These are phyloP conservation scores for Ophioceras dolichostomum DNA, from an alignment of 2,329 filamentous ascomycete species.

Conservation along the genomic window DNA sequence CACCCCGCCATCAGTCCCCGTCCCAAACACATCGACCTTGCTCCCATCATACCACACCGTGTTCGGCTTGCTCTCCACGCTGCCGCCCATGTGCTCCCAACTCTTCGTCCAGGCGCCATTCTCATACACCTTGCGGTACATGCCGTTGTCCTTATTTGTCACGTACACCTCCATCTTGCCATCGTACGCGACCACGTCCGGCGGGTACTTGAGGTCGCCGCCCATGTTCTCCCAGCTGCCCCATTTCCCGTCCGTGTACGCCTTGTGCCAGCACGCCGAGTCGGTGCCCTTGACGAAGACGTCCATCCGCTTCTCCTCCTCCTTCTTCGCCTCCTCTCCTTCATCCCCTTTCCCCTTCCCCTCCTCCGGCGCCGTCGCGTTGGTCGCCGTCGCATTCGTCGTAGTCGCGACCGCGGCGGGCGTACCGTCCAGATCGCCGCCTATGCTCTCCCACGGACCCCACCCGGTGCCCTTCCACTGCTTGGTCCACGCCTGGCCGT, in stretches of 20 bases:
- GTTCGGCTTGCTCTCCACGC: constrained; percentile 10
- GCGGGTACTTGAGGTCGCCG: constrained; percentile 9
- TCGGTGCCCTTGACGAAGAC: constrained; percentile 11
- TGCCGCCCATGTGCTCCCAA: constrained; percentile 17
- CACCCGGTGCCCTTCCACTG: constrained; percentile 7
- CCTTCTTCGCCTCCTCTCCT: too few relatives aligned
- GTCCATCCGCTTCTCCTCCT: constrained; percentile 9
- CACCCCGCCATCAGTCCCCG: constrained; percentile 7
- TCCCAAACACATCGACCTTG: constrained; percentile 10
- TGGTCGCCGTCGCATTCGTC: too few relatives aligned
- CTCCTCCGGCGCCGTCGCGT: too few relatives aligned
- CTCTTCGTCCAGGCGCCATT: constrained; percentile 8
- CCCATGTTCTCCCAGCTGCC: constrained; percentile 10
- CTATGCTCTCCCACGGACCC: constrained; percentile 10
- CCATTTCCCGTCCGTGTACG: constrained; percentile 8
- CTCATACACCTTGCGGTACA: constrained; percentile 9
- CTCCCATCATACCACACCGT: constrained; percentile 8
- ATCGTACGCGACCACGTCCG: constrained; percentile 9
- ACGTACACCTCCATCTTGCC: constrained; percentile 11
- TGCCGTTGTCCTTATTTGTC: constrained; percentile 7
- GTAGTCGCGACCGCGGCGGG: constrained; percentile 10
- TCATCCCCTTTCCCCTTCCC: too few relatives aligned
- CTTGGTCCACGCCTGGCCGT: constrained; percentile 11
- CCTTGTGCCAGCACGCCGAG: constrained; percentile 12
- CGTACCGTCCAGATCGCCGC: constrained; percentile 8